Evolutionary conservation across 768 basidiomycete genomes (phyloP), one percentile per base, ranked within the genome.

Genomic region (Russula brevipes): DNA sequence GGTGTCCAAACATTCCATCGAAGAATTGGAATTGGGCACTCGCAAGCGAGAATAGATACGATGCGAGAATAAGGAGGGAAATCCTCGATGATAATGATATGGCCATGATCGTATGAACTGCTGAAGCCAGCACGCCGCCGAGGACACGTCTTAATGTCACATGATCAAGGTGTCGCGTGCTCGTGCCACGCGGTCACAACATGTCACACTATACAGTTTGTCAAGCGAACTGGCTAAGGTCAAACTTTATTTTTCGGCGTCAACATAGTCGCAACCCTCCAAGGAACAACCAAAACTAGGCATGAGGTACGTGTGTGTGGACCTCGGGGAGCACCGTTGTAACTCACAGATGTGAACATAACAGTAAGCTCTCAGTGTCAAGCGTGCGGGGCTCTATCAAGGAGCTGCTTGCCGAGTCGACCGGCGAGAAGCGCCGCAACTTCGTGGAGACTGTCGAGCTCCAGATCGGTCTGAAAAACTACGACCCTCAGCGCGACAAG

Each of bases 401-500:
- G 78, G 91, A 93, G 69, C 85, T 98, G 68, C 83, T 96, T 65
- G 85, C 82, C 61, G 86, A 88, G 17, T 85, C 93, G 71, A 89
- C 78, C 69, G 88, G 88, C 79, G 93, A 94, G 77, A 89, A 91
- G 80, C 89, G 84, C 78, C 86, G 94, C 71, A 94, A 96, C 77
- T 96, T 94, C 74, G 85, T 94, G 67, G 94, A 96, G 83, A 97
- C 94, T 61, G 87, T 96, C 73, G 94, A 97, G 77, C 84, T 97
- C 70, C 94, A 96, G 77, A 91, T 97, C 70, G 94, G 94, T 70
- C 84, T 97, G 73, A 97, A 96, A 83, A 97, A 97, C 85, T 97
- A 97, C 81, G 94, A 99, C 78, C 96, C 97, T 70, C 97, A 98
- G 86, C 83, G 97, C 68, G 97, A 99, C 79, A 99, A 98, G 83